Evolutionary conservation across 371 early-diverging fungal genomes (phyloP).

Genomic region (Syncephalastrum sp.): DNA sequence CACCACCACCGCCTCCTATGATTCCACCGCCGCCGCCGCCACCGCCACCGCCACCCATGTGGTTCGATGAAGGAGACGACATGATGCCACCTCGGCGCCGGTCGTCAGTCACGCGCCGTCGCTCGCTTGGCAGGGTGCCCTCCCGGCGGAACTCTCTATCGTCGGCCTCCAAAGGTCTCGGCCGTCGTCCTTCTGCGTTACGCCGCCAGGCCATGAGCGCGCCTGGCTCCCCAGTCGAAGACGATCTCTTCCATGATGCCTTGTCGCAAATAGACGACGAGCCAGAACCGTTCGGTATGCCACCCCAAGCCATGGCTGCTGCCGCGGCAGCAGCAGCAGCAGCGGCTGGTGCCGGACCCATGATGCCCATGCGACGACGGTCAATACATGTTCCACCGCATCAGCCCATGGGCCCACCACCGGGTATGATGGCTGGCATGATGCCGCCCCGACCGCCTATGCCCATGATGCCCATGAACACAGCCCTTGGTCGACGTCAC

Average conservation of each 20-base stretch:
- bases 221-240: constrained; percentile 13
- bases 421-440: background rate
- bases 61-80: background rate
- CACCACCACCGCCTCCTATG: too few species aligned
- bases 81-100: constrained; percentile 1
- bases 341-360: too few species aligned
- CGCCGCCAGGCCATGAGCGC: constrained; percentile 6
- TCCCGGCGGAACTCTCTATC: constrained; percentile 4
- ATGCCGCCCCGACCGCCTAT: background rate
- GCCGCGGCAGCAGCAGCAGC: too few species aligned
- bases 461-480: background rate
- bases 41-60: constrained; percentile 4
- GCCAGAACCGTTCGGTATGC: background rate
- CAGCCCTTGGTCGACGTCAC: constrained; percentile 5
- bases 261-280: constrained; percentile 5
- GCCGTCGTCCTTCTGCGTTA: background rate
- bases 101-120: too few species aligned
- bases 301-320: too few species aligned
- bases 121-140: too few species aligned
- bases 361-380: constrained; percentile 7
- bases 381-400: background rate
- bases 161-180: constrained; percentile 3
- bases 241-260: constrained; percentile 11
- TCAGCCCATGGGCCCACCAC: background rate
- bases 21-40: too few species aligned